Base-by-base conservation (phyloP, 2,329 filamentous ascomycete genomes). In the Fusarium chaquense region DNA sequence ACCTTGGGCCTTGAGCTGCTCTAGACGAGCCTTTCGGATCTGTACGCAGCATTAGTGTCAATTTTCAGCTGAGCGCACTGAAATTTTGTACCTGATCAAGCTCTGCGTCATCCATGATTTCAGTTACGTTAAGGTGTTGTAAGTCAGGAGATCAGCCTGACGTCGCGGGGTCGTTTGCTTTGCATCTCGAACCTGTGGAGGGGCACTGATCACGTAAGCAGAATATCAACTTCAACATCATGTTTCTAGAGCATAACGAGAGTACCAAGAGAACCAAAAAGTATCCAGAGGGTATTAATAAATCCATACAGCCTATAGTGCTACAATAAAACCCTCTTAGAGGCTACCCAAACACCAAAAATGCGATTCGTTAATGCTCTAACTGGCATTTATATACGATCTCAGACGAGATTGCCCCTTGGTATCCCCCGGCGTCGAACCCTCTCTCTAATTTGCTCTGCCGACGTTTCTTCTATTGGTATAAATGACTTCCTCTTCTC, bases 11-110 rank as follows among this genome's bases (percentile, higher is more conserved):
- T 97, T 96, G 72, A 98, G 91, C 83, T 99, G 94, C 81, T 95
- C 93, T 57, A 98, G 90, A 68, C 96, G 93, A 76, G 95, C 95
- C 81, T 93, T 92, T 78, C 95, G 87, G 78, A 98, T 98, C 91
- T 97, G 76, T 22, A 32, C 20, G 6, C 8, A 30, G 13, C 45
- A 52, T 72, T 10, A 72, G 52, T 33, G 6, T 32, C 6, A 3
- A 4, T 15, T 18, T n/a, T 3, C 2, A 7, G 12, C 13, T n/a
- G 6, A 30, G 30, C 15, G 7, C 11, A n/a, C 12, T 7, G 5
- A 7, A 33, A 30, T 22, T 12, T 41, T 26, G n/a, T 66, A 81
- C 81, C 76, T 81, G 79, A 24, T 82, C 81, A 47, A 83, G 76
- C 69, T 83, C 81, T 40, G 81, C 79, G 68, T 83, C 82, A 70